Base-by-base conservation (phyloP, 23 red algal genomes). In the Gracilaria caudata region DNA sequence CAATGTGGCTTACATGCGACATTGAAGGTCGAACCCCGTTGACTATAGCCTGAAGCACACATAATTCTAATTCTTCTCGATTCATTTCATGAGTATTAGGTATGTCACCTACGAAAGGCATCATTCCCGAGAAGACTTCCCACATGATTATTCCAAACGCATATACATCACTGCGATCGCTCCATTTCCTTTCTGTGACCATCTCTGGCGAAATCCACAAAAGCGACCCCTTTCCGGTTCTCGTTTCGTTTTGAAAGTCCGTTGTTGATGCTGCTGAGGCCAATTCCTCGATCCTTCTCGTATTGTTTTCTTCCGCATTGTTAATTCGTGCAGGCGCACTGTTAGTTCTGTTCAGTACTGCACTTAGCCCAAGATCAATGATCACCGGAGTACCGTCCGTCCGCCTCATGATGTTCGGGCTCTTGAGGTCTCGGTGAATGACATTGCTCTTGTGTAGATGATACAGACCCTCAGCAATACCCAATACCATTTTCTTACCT, bases 291-390 rank as follows among this genome's bases (percentile, higher is more conserved):
- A 49, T 19, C n/a, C 70, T 43, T 2, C 10, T 24, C 9, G 3
- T 35, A 24, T 60, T 8, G 10, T 26, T 72, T 23, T 66, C 21
- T 45, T 38, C 21, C 4, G 37, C 14, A 20, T 74, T 20, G 6
- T 13, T 14, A 0, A 47, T 21, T 10, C 30, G 61, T 14, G 32
- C 26, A 25, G 70, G 43, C 20, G 33, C 33, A 58, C 51, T 63
- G 37, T 37, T 77, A 12, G 77, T 8, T 46, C 82, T 51, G 41
- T 86, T 73, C 39, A 86, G 20, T 24, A 64, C 13, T 9, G 59
- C 66, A n/a, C 88, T 77, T 51, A 94, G 44, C 5, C 92, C 92
- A n/a, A 94, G 81, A 80, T 94, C 92, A 74, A 90, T 94, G 30
- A 94, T 84, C 11, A 90, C 86, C 35, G 92, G 92, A 16, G 44